These are phyloP conservation scores for Apiotrichum sp. DNA, from an alignment of 1,284 basidiomycete genomes.

Conservation along the genomic window DNA sequence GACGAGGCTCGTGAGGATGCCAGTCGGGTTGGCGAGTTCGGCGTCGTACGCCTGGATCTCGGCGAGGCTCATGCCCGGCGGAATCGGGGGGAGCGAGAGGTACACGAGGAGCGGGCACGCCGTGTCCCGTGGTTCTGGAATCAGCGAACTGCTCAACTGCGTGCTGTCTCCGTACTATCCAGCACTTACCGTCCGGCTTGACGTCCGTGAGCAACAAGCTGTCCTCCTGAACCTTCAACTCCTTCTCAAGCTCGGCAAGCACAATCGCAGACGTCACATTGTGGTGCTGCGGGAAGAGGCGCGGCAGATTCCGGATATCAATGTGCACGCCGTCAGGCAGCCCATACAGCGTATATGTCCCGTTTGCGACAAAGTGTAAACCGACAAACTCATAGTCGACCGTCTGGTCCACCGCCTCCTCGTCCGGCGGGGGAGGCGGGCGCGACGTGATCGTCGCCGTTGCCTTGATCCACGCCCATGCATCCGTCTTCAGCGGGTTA, in stretches of 20 bases:
- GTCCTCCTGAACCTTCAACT: slow-evolving; percentile 29
- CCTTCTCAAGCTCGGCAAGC: slow-evolving; percentile 56
- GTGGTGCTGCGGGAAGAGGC: slow-evolving; percentile 45
- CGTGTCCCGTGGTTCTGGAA: slow-evolving; percentile 13
- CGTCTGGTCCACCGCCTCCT: not conserved
- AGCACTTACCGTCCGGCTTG: slow-evolving; percentile 31
- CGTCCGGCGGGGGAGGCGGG: not conserved
- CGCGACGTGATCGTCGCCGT: slow-evolving; percentile 17
- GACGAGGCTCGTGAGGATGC: slow-evolving; percentile 28
- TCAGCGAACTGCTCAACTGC: not conserved
- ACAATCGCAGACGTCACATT: slow-evolving; percentile 61
- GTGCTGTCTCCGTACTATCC: no score
- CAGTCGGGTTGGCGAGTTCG: slow-evolving; percentile 39
- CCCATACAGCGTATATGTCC: slow-evolving; percentile 68
- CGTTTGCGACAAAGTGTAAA: slow-evolving; percentile 68
- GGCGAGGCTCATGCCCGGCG: slow-evolving; percentile 17
- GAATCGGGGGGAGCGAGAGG: slow-evolving; percentile 39
- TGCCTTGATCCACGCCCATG: slow-evolving; percentile 40
- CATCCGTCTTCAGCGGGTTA: not conserved
- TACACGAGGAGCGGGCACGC: slow-evolving; percentile 39
- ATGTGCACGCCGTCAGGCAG: slow-evolving; percentile 52
- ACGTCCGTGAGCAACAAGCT: slow-evolving; percentile 28
- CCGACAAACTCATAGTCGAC: slow-evolving; percentile 50
- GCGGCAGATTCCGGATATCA: slow-evolving; percentile 59
- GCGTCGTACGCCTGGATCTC: slow-evolving; percentile 33